Evolutionary conservation across 2,329 filamentous ascomycete species (phyloP).

Genomic region (Cercospora janseana): DNA sequence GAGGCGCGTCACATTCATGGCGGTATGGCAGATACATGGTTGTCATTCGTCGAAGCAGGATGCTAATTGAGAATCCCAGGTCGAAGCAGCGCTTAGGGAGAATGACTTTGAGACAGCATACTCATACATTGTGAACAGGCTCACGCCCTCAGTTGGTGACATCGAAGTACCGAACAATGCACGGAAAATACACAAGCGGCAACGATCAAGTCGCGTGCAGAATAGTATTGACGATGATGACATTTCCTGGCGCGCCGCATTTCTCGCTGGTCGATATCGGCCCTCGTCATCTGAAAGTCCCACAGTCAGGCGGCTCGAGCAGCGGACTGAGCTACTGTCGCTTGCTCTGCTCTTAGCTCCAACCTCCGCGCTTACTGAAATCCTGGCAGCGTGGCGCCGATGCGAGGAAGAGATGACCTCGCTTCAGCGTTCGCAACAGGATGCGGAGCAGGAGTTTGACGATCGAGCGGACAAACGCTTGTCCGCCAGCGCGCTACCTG

Average conservation of each 20-base stretch:
- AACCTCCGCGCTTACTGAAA: conserved; percentile 66
- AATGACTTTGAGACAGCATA: conserved; percentile 85
- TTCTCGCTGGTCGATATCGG: conserved; percentile 73
- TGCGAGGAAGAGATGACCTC: conserved; percentile 75
- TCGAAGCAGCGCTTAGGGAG: conserved; percentile 71
- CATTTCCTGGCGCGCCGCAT: conserved; percentile 74
- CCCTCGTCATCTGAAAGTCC: conserved; percentile 48
- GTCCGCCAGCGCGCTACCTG: conserved; percentile 39
- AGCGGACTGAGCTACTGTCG: conserved; percentile 76
- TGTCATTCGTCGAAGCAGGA: neutral
- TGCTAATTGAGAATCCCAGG: neutral
- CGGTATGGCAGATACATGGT: conserved; percentile 41
- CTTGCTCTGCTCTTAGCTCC: conserved; percentile 74
- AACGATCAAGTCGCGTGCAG: conserved; percentile 23
- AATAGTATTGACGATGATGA: conserved; percentile 50
- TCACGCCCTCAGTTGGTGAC: conserved; percentile 44
- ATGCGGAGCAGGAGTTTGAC: conserved; percentile 69
- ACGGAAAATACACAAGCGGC: conserved; percentile 14
- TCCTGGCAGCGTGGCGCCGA: conserved; percentile 70
- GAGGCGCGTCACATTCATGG: conserved; percentile 73
- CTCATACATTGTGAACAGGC: conserved; percentile 72
- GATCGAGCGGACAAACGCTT: conserved; percentile 57
- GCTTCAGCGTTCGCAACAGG: conserved; percentile 64
- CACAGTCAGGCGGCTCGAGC: conserved; percentile 68
- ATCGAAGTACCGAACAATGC: conserved; percentile 20